These are phyloP conservation scores for Fusarium avenaceum DNA, from an alignment of 2,329 filamentous ascomycete genomes.

Conservation along the genomic window DNA sequence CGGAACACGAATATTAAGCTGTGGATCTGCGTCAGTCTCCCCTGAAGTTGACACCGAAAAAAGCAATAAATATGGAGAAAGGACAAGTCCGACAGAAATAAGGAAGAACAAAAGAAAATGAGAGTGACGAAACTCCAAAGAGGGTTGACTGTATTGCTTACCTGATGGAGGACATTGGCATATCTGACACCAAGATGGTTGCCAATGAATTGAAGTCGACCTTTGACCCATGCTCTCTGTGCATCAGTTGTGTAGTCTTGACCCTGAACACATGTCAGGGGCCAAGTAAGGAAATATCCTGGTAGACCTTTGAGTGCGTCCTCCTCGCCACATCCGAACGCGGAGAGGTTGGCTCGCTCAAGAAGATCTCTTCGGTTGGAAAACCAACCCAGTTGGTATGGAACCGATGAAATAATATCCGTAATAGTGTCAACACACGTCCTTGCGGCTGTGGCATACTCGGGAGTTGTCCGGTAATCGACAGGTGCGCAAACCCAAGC, in stretches of 20 bases:
- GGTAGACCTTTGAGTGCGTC: constrained; percentile 66
- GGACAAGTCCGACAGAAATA: neutral
- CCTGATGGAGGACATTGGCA: constrained; percentile 67
- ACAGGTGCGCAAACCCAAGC: constrained; percentile 72
- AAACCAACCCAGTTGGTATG: constrained; percentile 73
- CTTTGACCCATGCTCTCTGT: constrained; percentile 68
- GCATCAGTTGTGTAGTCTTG: constrained; percentile 72
- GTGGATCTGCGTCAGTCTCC: constrained; percentile 23
- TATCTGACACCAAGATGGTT: constrained; percentile 70
- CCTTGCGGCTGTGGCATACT: constrained; percentile 69
- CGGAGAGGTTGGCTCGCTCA: constrained; percentile 57
- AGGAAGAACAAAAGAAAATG: constrained; percentile 4
- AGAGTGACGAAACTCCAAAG: neutral
- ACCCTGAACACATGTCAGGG: constrained; percentile 65
- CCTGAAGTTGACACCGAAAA: constrained; percentile 30
- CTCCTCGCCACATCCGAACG: constrained; percentile 65
- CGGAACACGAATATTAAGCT: constrained; percentile 71
- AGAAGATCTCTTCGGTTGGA: constrained; percentile 60
- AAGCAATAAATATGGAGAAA: constrained; percentile 17
- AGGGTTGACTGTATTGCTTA: constrained; percentile 51
- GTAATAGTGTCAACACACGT: constrained; percentile 66
- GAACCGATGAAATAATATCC: constrained; percentile 72
- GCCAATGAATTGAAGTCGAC: constrained; percentile 67
- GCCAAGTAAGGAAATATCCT: constrained; percentile 72
- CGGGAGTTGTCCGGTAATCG: constrained; percentile 73